These are phyloP conservation scores for Fusarium decemcellulare DNA, from an alignment of 2,329 filamentous ascomycete species.

Conservation along the genomic window DNA sequence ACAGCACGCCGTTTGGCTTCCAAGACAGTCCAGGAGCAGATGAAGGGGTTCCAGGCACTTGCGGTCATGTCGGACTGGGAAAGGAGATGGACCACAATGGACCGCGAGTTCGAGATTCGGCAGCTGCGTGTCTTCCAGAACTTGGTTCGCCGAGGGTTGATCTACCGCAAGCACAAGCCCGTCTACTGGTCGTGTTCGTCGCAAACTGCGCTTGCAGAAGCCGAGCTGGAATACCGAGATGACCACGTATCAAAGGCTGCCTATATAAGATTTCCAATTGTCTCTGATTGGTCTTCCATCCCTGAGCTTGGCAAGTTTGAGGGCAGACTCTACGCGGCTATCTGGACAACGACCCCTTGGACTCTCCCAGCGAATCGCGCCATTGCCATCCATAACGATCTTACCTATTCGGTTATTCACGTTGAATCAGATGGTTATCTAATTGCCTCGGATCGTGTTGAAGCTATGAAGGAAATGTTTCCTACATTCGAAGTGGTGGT, in stretches of 20 bases:
- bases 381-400: conserved; percentile 82
- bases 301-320: conserved; percentile 56
- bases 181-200: conserved; percentile 91
- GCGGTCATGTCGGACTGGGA: conserved; percentile 88
- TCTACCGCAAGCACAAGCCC: conserved; percentile 85
- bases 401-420: conserved; percentile 80
- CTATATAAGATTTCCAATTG: conserved; percentile 85
- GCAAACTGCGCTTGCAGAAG: conserved; percentile 84
- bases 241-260: conserved; percentile 79
- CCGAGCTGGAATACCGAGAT: conserved; percentile 87
- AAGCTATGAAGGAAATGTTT: conserved; percentile 66
- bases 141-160: conserved; percentile 80
- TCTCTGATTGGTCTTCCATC: conserved; percentile 53
- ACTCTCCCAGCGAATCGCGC: conserved; percentile 94
- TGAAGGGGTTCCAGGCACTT: conserved; percentile 79
- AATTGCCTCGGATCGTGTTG: conserved; percentile 79
- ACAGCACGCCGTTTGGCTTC: conserved; percentile 76
- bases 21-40: conserved; percentile 80
- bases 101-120: conserved; percentile 78
- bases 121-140: conserved; percentile 83
- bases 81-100: conserved; percentile 84
- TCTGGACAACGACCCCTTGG: conserved; percentile 99
- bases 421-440: conserved; percentile 73
- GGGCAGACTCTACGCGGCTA: conserved; percentile 79
- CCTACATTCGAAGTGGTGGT: conserved; percentile 69